phyloP scores from a whole-genome alignment of 1,139 yeast genomes.

The Groenewaldozyma sp. region DNA sequence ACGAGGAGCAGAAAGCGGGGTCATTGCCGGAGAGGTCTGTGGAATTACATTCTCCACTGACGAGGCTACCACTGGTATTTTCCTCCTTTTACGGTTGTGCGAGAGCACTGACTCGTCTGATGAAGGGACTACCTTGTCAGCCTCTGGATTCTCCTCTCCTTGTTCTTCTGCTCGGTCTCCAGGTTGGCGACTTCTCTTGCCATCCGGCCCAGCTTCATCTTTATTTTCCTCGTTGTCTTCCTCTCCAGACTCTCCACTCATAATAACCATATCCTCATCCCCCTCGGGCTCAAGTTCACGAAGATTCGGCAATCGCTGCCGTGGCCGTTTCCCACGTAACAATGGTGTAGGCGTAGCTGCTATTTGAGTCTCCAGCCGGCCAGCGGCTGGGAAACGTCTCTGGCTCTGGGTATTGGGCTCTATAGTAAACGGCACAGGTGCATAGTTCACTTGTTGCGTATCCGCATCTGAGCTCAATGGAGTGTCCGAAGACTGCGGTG shows the following conservation, averaged over 20 bases:
- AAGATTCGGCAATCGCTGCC: neutral
- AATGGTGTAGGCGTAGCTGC: neutral
- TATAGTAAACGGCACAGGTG: too few species aligned
- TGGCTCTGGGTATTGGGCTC: too few species aligned
- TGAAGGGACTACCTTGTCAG: neutral
- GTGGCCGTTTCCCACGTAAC: neutral
- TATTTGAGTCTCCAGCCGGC: neutral
- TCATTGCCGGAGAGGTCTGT: constrained; percentile 3
- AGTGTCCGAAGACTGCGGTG: too few species aligned
- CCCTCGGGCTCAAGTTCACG: neutral
- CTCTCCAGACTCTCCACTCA: neutral
- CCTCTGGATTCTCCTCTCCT: constrained; percentile 5
- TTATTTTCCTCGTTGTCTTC: constrained; percentile 5
- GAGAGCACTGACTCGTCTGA: neutral
- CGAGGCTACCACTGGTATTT: neutral
- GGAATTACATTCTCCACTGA: neutral
- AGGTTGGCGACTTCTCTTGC: neutral
- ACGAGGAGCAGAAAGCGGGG: neutral
- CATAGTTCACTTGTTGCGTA: constrained; percentile 5
- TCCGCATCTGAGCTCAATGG: constrained; percentile 5
- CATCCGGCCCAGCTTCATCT: constrained; percentile 6
- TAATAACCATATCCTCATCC: neutral
- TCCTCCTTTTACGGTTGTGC: neutral
- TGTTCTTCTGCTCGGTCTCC: constrained; percentile 3
- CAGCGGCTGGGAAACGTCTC: too few species aligned